Percentiles rank a stretch among this genome's conserved stretches.
These are phyloP conservation scores for Leptographium wingfieldii DNA, from an alignment of 2,329 filamentous ascomycete species.

Conservation along the genomic window DNA sequence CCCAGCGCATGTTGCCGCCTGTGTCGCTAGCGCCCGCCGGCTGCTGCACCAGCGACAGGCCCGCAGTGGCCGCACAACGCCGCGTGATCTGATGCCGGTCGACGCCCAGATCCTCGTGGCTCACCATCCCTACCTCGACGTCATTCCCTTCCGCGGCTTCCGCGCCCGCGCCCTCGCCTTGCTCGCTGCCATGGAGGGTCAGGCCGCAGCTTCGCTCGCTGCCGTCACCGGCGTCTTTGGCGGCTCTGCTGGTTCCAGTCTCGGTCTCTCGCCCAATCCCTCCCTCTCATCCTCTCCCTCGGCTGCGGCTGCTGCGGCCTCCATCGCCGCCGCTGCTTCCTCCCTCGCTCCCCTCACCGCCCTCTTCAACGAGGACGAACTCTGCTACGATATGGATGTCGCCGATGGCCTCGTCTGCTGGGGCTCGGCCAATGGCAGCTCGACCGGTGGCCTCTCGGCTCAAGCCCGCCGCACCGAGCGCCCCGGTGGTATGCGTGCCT, in stretches of 20 bases:
- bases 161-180: slow-evolving; percentile 18
- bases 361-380: slow-evolving; percentile 21
- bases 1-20: slow-evolving; percentile 13
- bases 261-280: too few relatives aligned
- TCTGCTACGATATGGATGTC: slow-evolving; percentile 22
- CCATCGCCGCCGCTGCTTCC: neutral
- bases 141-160: slow-evolving; percentile 22
- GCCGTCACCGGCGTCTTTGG: neutral
- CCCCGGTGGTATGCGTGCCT: slow-evolving; percentile 18
- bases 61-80: slow-evolving; percentile 5
- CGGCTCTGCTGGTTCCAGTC: neutral
- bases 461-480: slow-evolving; percentile 5
- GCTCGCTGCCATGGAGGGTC: slow-evolving; percentile 9
- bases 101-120: slow-evolving; percentile 20
- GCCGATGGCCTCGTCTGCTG: slow-evolving; percentile 24
- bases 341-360: neutral
- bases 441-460: slow-evolving; percentile 3
- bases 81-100: slow-evolving; percentile 19
- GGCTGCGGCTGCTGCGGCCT: neutral
- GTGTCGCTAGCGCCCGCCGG: slow-evolving; percentile 8
- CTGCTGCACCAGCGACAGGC: slow-evolving; percentile 14
- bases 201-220: neutral
- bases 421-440: slow-evolving; percentile 18
- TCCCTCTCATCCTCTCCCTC: neutral
- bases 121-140: slow-evolving; percentile 24